Percentiles rank a stretch among this genome's conserved stretches.
Conservation (phyloP, 1,284 basidiomycete genomes). For the Wolfiporia cocos region DNA sequence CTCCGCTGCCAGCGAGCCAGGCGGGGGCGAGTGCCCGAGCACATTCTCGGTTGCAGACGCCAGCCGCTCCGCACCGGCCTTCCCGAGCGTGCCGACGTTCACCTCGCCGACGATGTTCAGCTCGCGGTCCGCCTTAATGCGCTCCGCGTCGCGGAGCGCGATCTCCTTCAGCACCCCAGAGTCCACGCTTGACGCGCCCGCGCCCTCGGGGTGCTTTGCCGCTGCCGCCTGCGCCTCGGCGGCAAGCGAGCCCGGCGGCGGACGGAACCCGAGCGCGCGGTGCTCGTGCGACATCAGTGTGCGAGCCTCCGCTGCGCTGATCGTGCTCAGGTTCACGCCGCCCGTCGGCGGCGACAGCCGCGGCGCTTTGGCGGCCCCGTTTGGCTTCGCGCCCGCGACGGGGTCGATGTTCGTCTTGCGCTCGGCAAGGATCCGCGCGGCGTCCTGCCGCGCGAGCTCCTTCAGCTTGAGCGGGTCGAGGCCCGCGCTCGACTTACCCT, state of each 20-base stretch:
- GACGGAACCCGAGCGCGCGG: slow-evolving; percentile 28
- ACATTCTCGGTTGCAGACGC: slow-evolving; percentile 19
- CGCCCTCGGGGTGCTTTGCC: slow-evolving; percentile 22
- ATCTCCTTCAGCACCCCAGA: slow-evolving; percentile 17
- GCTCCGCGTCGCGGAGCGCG: slow-evolving; percentile 18
- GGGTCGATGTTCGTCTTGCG: slow-evolving; percentile 13
- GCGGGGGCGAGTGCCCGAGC: slow-evolving; percentile 26
- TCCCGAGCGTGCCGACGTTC: slow-evolving; percentile 17
- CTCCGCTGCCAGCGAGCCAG: slow-evolving; percentile 25
- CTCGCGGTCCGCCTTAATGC: slow-evolving; percentile 21
- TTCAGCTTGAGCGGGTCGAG: slow-evolving; percentile 19
- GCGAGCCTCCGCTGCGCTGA: slow-evolving; percentile 23
- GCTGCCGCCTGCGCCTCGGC: slow-evolving; percentile 26
- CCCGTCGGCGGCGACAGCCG: slow-evolving; percentile 7
- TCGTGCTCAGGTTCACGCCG: slow-evolving; percentile 20
- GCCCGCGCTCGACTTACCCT: slow-evolving; percentile 13
- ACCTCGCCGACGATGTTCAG: slow-evolving; percentile 15
- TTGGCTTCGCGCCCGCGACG: slow-evolving; percentile 6
- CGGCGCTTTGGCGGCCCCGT: slow-evolving; percentile 3
- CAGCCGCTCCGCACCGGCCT: slow-evolving; percentile 16
- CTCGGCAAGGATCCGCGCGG: slow-evolving; percentile 21
- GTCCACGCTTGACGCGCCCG: slow-evolving; percentile 15
- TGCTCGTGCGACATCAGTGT: slow-evolving; percentile 29
- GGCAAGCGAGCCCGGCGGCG: slow-evolving; percentile 28
- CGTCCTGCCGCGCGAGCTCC: slow-evolving; percentile 25